phyloP scores from a whole-genome alignment of 2,329 filamentous ascomycete genomes.

The Allantophomopsis lycopodina region DNA sequence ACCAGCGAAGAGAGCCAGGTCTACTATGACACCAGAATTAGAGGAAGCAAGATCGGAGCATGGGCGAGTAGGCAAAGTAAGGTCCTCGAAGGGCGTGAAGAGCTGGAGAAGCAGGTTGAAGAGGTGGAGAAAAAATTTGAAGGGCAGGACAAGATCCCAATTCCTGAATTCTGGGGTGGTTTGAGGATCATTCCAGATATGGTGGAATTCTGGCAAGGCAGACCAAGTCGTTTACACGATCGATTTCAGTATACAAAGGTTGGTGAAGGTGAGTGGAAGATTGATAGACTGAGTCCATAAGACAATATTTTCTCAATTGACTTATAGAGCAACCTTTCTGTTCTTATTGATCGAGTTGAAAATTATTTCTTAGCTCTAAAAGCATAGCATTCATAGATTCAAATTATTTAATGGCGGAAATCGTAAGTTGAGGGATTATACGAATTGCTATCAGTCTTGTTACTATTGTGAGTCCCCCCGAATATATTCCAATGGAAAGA shows the following conservation, averaged over 20 bases:
- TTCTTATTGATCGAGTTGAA: no score
- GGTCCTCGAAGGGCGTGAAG: conserved; percentile 52
- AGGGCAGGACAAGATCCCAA: conserved; percentile 61
- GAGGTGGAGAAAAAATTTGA: conserved; percentile 67
- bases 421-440: no score
- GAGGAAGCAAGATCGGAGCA: conserved; percentile 75
- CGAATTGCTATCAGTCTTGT: no score
- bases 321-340: no score
- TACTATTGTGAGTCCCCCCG: no score
- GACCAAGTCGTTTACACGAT: conserved; percentile 83
- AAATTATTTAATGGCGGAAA: no score
- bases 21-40: conserved; percentile 55
- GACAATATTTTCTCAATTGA: background rate
- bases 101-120: conserved; percentile 60
- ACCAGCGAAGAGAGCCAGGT: conserved; percentile 55
- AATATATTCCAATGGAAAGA: no score
- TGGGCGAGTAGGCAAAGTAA: conserved; percentile 88
- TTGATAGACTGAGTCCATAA: conserved; percentile 64
- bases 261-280: conserved; percentile 39
- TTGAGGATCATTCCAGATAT: conserved; percentile 72
- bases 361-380: no score
- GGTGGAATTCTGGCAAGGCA: conserved; percentile 94
- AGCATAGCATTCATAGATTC: no score
- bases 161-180: conserved; percentile 92
- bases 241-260: conserved; percentile 72